Evolutionary conservation across 306 rosid species (phyloP), one percentile per base, ranked within the genome.

Genomic region (Bauhinia variegata): DNA sequence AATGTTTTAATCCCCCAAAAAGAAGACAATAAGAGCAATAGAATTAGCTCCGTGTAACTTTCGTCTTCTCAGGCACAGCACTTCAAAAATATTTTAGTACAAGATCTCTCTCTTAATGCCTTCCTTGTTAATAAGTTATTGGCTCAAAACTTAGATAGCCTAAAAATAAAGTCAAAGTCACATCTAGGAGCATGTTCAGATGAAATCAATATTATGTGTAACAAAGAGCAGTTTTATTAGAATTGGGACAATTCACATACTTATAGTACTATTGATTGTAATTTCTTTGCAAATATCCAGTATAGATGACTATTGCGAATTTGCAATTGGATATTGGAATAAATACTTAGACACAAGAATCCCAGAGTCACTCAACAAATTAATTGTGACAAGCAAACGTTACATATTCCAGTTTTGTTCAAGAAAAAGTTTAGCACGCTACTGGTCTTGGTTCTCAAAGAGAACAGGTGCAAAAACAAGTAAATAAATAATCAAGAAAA

Each of bases 31-130:
- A 15, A 56, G 30, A 47, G 16, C 14, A 47, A 36, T 49, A 44
- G 30, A 54, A 75, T 34, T 54, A 19, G 17, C 32, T 44, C 30
- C 5, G 73, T 7, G 49, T 63, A 47, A 55, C n/a, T n/a, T n/a
- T n/a, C n/a, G n/a, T n/a, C n/a, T 49, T 17, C 23, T 38, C 39
- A 58, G 9, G 46, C 73, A n/a, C n/a, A n/a, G n/a, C n/a, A 58
- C 48, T 57, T 30, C 3, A 74, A 38, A 23, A 1, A 11, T 16
- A 7, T 46, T 49, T 23, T 23, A 23, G 28, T n/a, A n/a, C n/a
- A 23, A 23, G 28, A 23, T 23, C 28, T 23, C 28, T n/a, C n/a
- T 23, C 28, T 23, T 2, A 23, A 23, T 23, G 28, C 2, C 28
- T 23, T 23, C 28, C 28, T 23, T 23, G 28, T 23, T 23, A 1